phyloP scores from a whole-genome alignment of 345 rosid genomes.

The Citrus glauca region DNA sequence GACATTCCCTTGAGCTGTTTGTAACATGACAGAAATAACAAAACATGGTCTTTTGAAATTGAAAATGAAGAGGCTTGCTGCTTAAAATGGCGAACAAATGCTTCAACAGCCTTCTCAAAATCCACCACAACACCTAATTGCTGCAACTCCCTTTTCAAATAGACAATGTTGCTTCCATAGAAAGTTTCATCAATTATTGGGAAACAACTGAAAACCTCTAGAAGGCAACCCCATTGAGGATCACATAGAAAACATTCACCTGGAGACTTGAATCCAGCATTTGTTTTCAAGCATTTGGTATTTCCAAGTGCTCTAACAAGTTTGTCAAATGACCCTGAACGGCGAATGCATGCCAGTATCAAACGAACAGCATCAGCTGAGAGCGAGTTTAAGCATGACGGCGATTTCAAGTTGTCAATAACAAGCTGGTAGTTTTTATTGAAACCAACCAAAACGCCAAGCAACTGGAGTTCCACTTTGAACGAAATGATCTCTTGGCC shows the following conservation, averaged over 20 bases:
- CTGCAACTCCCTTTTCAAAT: constrained; percentile 39
- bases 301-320: constrained; percentile 22
- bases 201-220: constrained; percentile 42
- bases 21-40: constrained; percentile 44
- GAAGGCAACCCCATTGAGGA: constrained; percentile 53
- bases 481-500: constrained; percentile 32
- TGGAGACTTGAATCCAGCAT: constrained; percentile 41
- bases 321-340: background rate
- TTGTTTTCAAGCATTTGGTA: constrained; percentile 48
- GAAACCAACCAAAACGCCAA: constrained; percentile 51
- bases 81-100: constrained; percentile 34
- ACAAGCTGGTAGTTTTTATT: constrained; percentile 28
- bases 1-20: constrained; percentile 25
- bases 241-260: constrained; percentile 50
- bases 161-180: constrained; percentile 32
- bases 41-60: constrained; percentile 30
- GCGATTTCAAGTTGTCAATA: constrained; percentile 32
- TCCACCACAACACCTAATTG: constrained; percentile 45
- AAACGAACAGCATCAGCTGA: constrained; percentile 46
- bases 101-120: constrained; percentile 39
- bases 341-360: constrained; percentile 36
- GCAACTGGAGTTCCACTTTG: constrained; percentile 47
- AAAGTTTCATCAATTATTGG: constrained; percentile 40
- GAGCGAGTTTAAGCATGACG: constrained; percentile 15
- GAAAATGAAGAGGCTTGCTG: constrained; percentile 27